These are phyloP conservation scores for Peronospora destructor DNA, from an alignment of 352 stramenopile genomes.

Conservation along the genomic window DNA sequence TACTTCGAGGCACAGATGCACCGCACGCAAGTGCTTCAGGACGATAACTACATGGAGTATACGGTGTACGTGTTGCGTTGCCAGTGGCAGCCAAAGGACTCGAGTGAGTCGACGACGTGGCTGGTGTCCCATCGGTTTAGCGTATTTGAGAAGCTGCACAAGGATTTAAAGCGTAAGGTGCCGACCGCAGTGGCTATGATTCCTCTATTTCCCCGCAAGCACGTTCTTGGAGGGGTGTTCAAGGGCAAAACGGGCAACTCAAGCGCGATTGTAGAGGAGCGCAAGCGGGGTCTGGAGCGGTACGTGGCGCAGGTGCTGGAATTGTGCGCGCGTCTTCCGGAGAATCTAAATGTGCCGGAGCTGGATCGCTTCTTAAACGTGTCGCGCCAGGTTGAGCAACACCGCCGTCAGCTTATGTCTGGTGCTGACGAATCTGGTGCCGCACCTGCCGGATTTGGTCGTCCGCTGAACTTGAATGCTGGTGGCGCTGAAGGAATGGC, in stretches of 20 bases:
- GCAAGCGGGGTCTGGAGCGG: conserved; percentile 71
- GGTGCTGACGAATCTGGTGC: conserved; percentile 19
- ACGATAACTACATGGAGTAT: conserved; percentile 87
- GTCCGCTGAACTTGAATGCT: conserved; percentile 53
- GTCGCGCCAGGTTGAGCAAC: conserved; percentile 81
- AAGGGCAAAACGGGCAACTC: conserved; percentile 83
- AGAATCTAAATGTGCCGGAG: conserved; percentile 77
- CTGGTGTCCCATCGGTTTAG: conserved; percentile 32
- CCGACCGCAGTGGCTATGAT: conserved; percentile 26
- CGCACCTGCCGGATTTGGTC: conserved; percentile 25
- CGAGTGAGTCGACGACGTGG: conserved; percentile 28
- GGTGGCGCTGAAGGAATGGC: conserved; percentile 72
- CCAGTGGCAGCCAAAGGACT: conserved; percentile 68
- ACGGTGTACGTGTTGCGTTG: conserved; percentile 85
- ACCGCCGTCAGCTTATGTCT: conserved; percentile 58
- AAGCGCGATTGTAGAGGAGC: conserved; percentile 79
- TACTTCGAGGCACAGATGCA: conserved; percentile 83
- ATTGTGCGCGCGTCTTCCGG: conserved; percentile 69
- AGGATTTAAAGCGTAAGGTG: conserved; percentile 33
- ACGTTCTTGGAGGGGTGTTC: conserved; percentile 79
- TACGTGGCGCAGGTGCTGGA: conserved; percentile 82
- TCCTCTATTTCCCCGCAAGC: conserved; percentile 75
- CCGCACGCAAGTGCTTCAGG: conserved; percentile 77
- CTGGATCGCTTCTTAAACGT: conserved; percentile 83
- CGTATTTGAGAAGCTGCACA: conserved; percentile 34